Evolutionary conservation across 495 filamentous ascomycete species (phyloP), one percentile per base, ranked within the genome.

Genomic region (Aspergillus egyptiacus): DNA sequence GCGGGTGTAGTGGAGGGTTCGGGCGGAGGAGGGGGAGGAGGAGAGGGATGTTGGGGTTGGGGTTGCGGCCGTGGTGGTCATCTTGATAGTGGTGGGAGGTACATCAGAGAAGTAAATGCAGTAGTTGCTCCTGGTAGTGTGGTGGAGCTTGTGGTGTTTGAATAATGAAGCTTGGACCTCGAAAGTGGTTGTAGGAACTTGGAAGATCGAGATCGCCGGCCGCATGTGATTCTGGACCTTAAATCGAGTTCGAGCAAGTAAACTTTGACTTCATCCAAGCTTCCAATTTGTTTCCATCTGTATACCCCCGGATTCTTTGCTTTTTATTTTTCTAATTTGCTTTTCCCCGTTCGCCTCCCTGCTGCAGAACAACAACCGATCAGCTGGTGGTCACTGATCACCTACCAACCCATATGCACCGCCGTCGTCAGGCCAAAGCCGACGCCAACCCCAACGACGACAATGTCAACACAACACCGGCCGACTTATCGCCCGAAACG

Each of bases 1-100:
- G 61, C 87, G 88, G 51, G 89, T 75, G 67, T 96, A 97, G 51
- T 75, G 75, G 50, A 95, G 78, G 57, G 15, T 19, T n/a, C 15
- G 18, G 15, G 40, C 17, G 17, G 45, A 14, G 47, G n/a, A 31
- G 41, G 20, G 23, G 43, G 30, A 24, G n/a, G 23, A 11, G 39
- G 41, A 52, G 28, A 10, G 18, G 38, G 55, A 56, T 58, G 66
- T 51, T 46, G 60, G 52, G 60, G 51, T 68, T 64, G 69, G 68
- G 34, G 30, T 59, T 46, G 55, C 49, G 41, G 35, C 41, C 30
- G 53, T 34, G 43, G 50, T 10, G 51, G 51, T 38, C 11, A 50
- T 40, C 40, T 40, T 28, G 47, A 19, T 14, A 15, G 8, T n/a
- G n/a, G 20, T 18, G 35, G 14, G 38, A 28, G 8, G 38, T 18